Percentiles rank a stretch among this genome's conserved stretches.
Conservation (phyloP, 176 grass and related monocot species). For the Ampelocalamus luodianensis region DNA sequence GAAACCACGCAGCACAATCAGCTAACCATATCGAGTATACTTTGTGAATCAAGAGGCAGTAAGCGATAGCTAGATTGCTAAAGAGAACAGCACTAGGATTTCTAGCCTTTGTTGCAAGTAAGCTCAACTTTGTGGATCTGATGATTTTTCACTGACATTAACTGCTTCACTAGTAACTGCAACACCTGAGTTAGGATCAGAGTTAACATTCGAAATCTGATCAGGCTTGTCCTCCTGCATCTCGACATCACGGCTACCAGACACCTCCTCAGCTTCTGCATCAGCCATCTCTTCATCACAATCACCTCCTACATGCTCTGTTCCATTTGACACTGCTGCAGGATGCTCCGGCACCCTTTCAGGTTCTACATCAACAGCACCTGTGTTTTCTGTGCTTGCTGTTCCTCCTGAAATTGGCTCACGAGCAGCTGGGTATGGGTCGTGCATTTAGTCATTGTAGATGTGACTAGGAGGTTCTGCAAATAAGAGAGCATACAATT, state of each 20-base stretch:
- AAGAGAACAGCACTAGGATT: conserved; percentile 20
- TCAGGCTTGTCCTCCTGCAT: conserved; percentile 71
- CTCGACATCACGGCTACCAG: conserved; percentile 50
- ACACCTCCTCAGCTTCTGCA: conserved; percentile 51
- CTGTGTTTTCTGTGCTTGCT: conserved; percentile 42
- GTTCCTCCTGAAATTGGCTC: conserved; percentile 41
- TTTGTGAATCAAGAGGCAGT: conserved; percentile 1
- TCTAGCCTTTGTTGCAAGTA: not conserved
- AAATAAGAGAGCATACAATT: conserved; percentile 40
- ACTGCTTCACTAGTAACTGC: conserved; percentile 35
- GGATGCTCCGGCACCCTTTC: conserved; percentile 39
- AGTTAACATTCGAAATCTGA: conserved; percentile 32
- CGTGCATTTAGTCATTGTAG: conserved; percentile 73
- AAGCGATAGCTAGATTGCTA: not conserved
- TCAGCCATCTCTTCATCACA: conserved; percentile 89
- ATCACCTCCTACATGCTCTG: conserved; percentile 49
- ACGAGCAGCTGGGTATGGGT: conserved; percentile 64
- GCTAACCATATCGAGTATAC: not conserved
- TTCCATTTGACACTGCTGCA: conserved; percentile 60
- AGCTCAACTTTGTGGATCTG: conserved; percentile 39
- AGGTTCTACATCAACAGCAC: conserved; percentile 37
- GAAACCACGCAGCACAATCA: not conserved
- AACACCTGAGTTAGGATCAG: conserved; percentile 28
- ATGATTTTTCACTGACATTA: conserved; percentile 27
- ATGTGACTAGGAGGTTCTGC: conserved; percentile 92